Evolutionary conservation across 2,329 filamentous ascomycete genomes (phyloP).

Genomic region (Xylariales sp.): DNA sequence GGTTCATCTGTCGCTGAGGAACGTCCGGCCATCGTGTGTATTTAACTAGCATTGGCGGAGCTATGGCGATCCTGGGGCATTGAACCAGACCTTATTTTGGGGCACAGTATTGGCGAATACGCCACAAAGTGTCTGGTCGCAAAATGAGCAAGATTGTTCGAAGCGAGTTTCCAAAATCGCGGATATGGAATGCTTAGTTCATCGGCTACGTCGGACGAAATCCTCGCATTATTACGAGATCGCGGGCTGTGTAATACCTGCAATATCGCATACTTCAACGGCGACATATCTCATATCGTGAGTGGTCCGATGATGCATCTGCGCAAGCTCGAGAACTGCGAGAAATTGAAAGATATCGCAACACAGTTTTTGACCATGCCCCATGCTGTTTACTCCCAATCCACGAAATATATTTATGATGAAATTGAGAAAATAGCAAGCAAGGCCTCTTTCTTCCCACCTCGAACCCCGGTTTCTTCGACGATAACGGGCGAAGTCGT

Average conservation of each 20-base stretch:
- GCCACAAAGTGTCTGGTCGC: conserved; percentile 69
- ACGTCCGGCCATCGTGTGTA: conserved; percentile 50
- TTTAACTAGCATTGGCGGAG: conserved; percentile 53
- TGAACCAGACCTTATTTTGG: conserved; percentile 55
- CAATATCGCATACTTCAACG: conserved; percentile 33
- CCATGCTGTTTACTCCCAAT: conserved; percentile 64
- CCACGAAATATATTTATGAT: conserved; percentile 65
- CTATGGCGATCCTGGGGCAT: conserved; percentile 55
- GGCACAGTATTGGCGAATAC: conserved; percentile 69
- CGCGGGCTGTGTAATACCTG: neutral
- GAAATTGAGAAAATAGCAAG: conserved; percentile 64
- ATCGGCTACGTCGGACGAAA: conserved; percentile 53
- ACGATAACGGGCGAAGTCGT: conserved; percentile 42
- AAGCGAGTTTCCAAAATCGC: conserved; percentile 62
- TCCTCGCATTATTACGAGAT: conserved; percentile 59
- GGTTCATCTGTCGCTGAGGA: conserved; percentile 45
- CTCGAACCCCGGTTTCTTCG: conserved; percentile 59
- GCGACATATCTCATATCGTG: conserved; percentile 56
- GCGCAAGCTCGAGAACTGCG: conserved; percentile 56
- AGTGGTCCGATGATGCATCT: conserved; percentile 63
- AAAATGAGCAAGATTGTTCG: conserved; percentile 64
- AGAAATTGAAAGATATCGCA: conserved; percentile 53
- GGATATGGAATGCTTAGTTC: conserved; percentile 70
- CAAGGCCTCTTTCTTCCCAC: conserved; percentile 55
- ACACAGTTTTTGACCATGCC: conserved; percentile 60